phyloP scores from a whole-genome alignment of 768 basidiomycete genomes.

The Psilocybe sp. region DNA sequence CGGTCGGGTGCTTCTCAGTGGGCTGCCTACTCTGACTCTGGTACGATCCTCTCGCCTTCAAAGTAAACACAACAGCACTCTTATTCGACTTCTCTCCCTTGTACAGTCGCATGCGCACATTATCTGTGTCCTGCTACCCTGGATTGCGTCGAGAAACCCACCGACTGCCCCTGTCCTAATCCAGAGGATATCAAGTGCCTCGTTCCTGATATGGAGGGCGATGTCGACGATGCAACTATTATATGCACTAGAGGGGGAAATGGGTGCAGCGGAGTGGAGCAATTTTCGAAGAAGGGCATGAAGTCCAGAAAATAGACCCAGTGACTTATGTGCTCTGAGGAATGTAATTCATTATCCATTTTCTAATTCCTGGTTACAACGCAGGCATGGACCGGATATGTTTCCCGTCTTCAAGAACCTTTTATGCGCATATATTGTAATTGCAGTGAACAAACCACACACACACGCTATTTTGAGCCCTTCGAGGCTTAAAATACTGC shows the following conservation, averaged over 20 bases:
- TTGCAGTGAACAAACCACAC: no score
- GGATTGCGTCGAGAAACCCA: conserved; percentile 58
- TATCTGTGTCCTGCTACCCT: conserved; percentile 78
- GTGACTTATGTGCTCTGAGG: no score
- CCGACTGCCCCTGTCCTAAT: conserved; percentile 79
- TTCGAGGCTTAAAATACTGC: no score
- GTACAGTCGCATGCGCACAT: conserved; percentile 62
- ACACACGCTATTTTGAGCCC: no score
- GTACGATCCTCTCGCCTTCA: conserved; percentile 34
- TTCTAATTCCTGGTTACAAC: no score
- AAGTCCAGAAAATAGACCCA: conserved; percentile 23
- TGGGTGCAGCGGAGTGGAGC: conserved; percentile 63
- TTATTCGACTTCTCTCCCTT: not conserved
- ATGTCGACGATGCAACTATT: conserved; percentile 51
- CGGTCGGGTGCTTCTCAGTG: conserved; percentile 58
- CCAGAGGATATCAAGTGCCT: conserved; percentile 74
- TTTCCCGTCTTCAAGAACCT: no score
- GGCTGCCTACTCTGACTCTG: conserved; percentile 61
- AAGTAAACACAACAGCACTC: not conserved
- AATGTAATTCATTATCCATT: no score
- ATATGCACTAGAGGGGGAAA: conserved; percentile 66
- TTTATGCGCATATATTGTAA: no score
- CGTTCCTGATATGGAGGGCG: conserved; percentile 59
- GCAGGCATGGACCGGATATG: no score
- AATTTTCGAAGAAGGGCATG: conserved; percentile 39